A percentile compares a stretch with the other conserved stretches of the same genome.
These are phyloP conservation scores for Spathaspora hagerdaliae DNA, from an alignment of 805 yeast genomes.

Conservation along the genomic window DNA sequence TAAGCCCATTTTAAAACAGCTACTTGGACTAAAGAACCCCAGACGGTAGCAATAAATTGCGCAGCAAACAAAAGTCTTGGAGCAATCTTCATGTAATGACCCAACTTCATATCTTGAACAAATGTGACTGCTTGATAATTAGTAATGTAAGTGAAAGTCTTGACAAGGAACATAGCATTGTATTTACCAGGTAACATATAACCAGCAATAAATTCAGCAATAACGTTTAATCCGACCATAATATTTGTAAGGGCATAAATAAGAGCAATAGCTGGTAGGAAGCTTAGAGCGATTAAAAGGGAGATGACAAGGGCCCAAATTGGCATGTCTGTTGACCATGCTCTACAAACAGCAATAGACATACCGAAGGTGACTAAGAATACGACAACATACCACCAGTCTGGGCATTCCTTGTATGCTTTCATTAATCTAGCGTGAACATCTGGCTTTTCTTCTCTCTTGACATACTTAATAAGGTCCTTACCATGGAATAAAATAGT, in stretches of 20 bases:
- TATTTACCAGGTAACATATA: slow-evolving; percentile 48
- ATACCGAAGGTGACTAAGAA: slow-evolving; percentile 28
- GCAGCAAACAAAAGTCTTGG: slow-evolving; percentile 39
- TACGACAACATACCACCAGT: slow-evolving; percentile 39
- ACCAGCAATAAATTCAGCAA: slow-evolving; percentile 40
- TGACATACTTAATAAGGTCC: slow-evolving; percentile 38
- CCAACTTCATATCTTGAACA: slow-evolving; percentile 46
- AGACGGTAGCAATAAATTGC: slow-evolving; percentile 40
- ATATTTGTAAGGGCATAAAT: slow-evolving; percentile 19
- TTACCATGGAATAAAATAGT: slow-evolving; percentile 53
- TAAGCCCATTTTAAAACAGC: slow-evolving; percentile 42
- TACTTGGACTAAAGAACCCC: slow-evolving; percentile 38
- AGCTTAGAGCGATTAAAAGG: slow-evolving; percentile 33
- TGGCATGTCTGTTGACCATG: slow-evolving; percentile 41
- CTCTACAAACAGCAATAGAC: slow-evolving; percentile 34
- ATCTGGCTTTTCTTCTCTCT: slow-evolving; percentile 14
- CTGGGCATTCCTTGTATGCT: slow-evolving; percentile 35
- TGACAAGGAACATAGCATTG: slow-evolving; percentile 44
- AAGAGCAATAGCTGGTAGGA: slow-evolving; percentile 38
- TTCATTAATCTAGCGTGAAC: slow-evolving; percentile 56
- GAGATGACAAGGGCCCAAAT: slow-evolving; percentile 39
- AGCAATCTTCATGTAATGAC: slow-evolving; percentile 41
- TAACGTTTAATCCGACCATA: slow-evolving; percentile 39
- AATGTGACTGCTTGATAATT: slow-evolving; percentile 45
- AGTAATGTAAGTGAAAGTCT: slow-evolving; percentile 46